These are phyloP conservation scores for Mycena metata DNA, from an alignment of 768 basidiomycete genomes.

Conservation along the genomic window DNA sequence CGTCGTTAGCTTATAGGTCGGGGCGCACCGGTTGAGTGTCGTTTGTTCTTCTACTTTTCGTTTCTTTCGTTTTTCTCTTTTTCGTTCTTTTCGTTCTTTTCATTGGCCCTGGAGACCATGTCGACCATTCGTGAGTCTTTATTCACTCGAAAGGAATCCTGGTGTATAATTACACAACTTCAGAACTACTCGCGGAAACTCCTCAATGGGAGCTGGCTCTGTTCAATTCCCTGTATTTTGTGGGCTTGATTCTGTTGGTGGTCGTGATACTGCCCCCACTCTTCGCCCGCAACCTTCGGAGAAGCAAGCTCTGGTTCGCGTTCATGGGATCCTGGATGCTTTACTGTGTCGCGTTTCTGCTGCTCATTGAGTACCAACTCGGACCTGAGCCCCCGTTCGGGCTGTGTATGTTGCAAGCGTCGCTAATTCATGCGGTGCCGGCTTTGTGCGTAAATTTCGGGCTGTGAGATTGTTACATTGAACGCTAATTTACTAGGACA, in stretches of 20 bases:
- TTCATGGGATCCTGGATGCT: slow-evolving; percentile 42
- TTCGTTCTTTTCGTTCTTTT: background rate
- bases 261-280: slow-evolving; percentile 21
- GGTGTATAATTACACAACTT: background rate
- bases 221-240: slow-evolving; percentile 18
- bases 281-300: slow-evolving; percentile 33
- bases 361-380: slow-evolving; percentile 41
- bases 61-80: background rate
- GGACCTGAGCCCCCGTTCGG: slow-evolving; percentile 41
- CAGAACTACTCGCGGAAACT: slow-evolving; percentile 11
- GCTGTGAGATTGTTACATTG: background rate
- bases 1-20: no score
- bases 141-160: no score
- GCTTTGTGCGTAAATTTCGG: slow-evolving; percentile 36
- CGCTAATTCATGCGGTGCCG: slow-evolving; percentile 45
- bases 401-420: slow-evolving; percentile 43
- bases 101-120: slow-evolving; percentile 10
- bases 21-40: background rate
- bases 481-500: slow-evolving; percentile 5
- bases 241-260: slow-evolving; percentile 8
- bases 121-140: slow-evolving; percentile 3
- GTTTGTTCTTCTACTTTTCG: background rate
- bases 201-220: slow-evolving; percentile 10
- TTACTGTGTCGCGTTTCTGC: slow-evolving; percentile 42
- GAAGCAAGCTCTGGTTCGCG: slow-evolving; percentile 41